phyloP scores from a whole-genome alignment of 2,329 filamentous ascomycete genomes.

The Talaromyces albobiverticillius region DNA sequence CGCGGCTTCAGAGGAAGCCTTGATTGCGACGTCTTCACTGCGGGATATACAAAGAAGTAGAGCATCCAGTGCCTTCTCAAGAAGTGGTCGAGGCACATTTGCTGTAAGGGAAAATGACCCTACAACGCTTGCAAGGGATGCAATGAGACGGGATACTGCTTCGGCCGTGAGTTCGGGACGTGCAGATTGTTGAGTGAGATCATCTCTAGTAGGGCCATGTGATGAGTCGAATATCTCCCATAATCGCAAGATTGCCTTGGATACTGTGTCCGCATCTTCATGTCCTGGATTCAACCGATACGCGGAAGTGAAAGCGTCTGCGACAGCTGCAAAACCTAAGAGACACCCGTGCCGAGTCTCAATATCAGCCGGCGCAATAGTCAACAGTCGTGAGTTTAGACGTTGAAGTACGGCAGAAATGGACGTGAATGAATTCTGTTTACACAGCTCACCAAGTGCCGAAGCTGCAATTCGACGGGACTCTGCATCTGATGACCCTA shows the following conservation, averaged over 20 bases:
- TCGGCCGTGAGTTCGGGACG: slow-evolving; percentile 44
- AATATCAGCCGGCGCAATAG: slow-evolving; percentile 37
- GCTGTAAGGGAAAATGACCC: slow-evolving; percentile 10
- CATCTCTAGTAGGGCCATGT: slow-evolving; percentile 32
- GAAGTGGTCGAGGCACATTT: slow-evolving; percentile 15
- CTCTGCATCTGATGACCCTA: slow-evolving; percentile 72
- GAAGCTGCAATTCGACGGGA: slow-evolving; percentile 70
- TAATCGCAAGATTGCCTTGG: slow-evolving; percentile 26
- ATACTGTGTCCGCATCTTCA: slow-evolving; percentile 25
- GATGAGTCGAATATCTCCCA: slow-evolving; percentile 39
- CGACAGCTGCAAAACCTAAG: slow-evolving; percentile 36
- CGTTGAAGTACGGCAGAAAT: slow-evolving; percentile 31
- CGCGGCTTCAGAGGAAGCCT: slow-evolving; percentile 39
- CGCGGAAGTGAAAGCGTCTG: slow-evolving; percentile 19
- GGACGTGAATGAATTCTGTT: slow-evolving; percentile 29
- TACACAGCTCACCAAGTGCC: slow-evolving; percentile 59
- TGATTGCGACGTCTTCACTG: slow-evolving; percentile 39
- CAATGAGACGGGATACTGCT: slow-evolving; percentile 37
- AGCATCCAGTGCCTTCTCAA: slow-evolving; percentile 30
- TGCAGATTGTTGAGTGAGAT: slow-evolving; percentile 36
- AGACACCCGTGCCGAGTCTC: slow-evolving; percentile 46
- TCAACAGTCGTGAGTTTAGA: slow-evolving; percentile 31
- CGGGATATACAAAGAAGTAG: slow-evolving; percentile 40
- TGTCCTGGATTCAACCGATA: slow-evolving; percentile 19
- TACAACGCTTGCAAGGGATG: slow-evolving; percentile 33